These are phyloP conservation scores for Quercus gilva DNA, from an alignment of 306 rosid genomes.

Conservation along the genomic window DNA sequence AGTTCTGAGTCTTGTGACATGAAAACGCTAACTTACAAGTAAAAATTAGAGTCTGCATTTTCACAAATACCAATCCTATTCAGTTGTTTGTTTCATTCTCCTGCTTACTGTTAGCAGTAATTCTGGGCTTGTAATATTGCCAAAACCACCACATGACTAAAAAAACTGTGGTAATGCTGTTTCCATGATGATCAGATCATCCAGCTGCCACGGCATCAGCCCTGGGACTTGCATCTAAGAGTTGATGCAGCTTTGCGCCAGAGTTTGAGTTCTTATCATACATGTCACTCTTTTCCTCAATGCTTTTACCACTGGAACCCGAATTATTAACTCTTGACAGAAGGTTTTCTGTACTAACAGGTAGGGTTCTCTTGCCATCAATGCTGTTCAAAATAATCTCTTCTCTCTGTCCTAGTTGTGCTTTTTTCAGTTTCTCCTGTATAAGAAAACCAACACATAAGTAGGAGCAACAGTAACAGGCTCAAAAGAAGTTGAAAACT, in stretches of 20 bases:
- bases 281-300: constrained; percentile 53
- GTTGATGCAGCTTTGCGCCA: constrained; percentile 85
- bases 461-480: constrained; percentile 12
- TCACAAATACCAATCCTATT: constrained; percentile 41
- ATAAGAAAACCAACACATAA: neutral
- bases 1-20: constrained; percentile 12
- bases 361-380: constrained; percentile 51
- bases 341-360: constrained; percentile 69
- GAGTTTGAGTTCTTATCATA: constrained; percentile 66
- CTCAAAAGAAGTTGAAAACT: neutral
- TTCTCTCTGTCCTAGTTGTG: constrained; percentile 51
- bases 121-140: constrained; percentile 90
- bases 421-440: constrained; percentile 73
- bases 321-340: constrained; percentile 71
- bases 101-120: constrained; percentile 68
- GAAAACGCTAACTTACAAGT: constrained; percentile 27
- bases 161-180: constrained; percentile 29
- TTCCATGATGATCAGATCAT: constrained; percentile 45
- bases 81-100: constrained; percentile 36
- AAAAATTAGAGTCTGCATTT: constrained; percentile 50
- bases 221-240: constrained; percentile 74
- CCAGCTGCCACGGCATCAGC: constrained; percentile 89
- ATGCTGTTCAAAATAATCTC: constrained; percentile 44
- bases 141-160: constrained; percentile 82
- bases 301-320: constrained; percentile 45